Percentiles rank a stretch among this genome's conserved stretches.
Evolutionary conservation across 2,329 filamentous ascomycete species (phyloP).

Genomic region (Nigrospora oryzae): DNA sequence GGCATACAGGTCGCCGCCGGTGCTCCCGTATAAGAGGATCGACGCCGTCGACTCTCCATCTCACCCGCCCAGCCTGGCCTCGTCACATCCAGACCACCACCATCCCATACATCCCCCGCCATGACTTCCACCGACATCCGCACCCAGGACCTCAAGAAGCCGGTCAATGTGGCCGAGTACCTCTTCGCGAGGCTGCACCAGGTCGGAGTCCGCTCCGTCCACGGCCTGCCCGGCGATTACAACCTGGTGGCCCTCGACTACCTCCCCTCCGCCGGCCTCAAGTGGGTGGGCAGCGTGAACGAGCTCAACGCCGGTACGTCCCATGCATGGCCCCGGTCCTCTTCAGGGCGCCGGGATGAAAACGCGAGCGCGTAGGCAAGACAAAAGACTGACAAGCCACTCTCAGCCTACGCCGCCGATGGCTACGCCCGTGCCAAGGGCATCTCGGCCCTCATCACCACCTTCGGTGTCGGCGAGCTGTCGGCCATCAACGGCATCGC

Average conservation of each 20-base stretch:
- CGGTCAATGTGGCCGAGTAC: conserved; percentile 57
- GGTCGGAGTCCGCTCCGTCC: conserved; percentile 55
- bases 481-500: conserved; percentile 67
- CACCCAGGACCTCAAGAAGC: conserved; percentile 34
- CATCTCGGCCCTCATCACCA: conserved; percentile 63
- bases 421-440: conserved; percentile 69
- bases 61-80: neutral
- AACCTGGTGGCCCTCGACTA: conserved; percentile 64
- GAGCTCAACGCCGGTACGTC: conserved; percentile 63
- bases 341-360: no score
- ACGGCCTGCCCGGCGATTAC: conserved; percentile 66
- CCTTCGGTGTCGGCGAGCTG: conserved; percentile 68
- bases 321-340: conserved; percentile 2
- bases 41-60: no score
- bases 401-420: conserved; percentile 65
- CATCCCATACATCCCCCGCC: neutral
- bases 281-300: conserved; percentile 63
- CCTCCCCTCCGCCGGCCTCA: conserved; percentile 46
- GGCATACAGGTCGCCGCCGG: neutral
- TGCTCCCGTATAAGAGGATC: no score
- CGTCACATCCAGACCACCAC: neutral
- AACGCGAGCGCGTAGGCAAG: no score
- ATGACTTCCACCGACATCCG: conserved; percentile 27
- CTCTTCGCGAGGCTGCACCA: conserved; percentile 57
- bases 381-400: neutral